phyloP scores from a whole-genome alignment of 2,329 filamentous ascomycete genomes.

The Cordyceps fumosorosea region DNA sequence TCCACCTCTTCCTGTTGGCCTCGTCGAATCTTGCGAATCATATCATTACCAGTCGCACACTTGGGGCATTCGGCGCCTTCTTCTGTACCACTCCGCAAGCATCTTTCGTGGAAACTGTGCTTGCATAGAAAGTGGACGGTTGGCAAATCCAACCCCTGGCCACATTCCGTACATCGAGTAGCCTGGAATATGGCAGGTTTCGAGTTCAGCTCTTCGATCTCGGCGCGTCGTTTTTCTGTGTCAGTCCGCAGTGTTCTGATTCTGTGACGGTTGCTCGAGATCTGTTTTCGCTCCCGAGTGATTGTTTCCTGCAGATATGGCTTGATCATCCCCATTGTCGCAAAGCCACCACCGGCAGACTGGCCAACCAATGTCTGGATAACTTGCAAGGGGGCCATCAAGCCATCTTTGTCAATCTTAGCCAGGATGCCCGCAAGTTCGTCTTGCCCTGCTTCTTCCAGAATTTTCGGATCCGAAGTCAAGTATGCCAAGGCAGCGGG shows the following conservation, averaged over 20 bases:
- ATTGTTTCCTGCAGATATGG: constrained; percentile 86
- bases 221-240: constrained; percentile 70
- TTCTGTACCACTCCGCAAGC: constrained; percentile 50
- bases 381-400: constrained; percentile 94
- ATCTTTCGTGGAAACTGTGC: constrained; percentile 92
- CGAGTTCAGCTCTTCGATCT: constrained; percentile 68
- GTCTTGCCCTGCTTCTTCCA: constrained; percentile 76
- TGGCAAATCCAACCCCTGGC: constrained; percentile 71
- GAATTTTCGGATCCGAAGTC: constrained; percentile 71
- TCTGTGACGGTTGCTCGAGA: constrained; percentile 68
- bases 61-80: constrained; percentile 75
- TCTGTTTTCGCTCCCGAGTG: constrained; percentile 79
- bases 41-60: constrained; percentile 77
- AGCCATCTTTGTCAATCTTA: constrained; percentile 81
- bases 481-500: constrained; percentile 90
- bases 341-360: constrained; percentile 51
- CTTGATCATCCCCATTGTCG: constrained; percentile 97
- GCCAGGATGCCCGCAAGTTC: constrained; percentile 75
- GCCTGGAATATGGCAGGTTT: constrained; percentile 89
- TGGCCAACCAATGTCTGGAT: constrained; percentile 81
- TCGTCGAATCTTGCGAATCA: constrained; percentile 77
- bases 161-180: constrained; percentile 79
- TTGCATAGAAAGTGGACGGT: constrained; percentile 96
- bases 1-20: constrained; percentile 82
- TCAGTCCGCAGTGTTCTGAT: constrained; percentile 80